These are phyloP conservation scores for Phytopythium mirpurense DNA, from an alignment of 352 stramenopile species.

Conservation along the genomic window DNA sequence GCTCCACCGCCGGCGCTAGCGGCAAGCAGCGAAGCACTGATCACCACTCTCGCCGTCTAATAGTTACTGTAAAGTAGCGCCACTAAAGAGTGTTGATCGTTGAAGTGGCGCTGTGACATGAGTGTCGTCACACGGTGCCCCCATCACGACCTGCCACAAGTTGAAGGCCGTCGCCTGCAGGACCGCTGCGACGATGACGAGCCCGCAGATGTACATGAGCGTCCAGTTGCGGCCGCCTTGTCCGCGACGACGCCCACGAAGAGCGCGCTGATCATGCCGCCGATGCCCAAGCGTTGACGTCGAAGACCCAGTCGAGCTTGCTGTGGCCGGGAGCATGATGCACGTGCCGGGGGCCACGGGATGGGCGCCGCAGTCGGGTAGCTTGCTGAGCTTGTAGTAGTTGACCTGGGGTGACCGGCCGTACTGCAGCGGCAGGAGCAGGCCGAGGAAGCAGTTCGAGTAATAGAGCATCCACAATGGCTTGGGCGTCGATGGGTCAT, in stretches of 20 bases:
- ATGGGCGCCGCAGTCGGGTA: constrained; percentile 20
- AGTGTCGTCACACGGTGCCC: no score
- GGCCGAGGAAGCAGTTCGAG: constrained; percentile 23
- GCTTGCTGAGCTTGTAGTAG: constrained; percentile 36
- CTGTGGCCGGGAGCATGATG: constrained; percentile 32
- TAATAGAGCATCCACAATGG: constrained; percentile 37
- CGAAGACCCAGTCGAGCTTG: constrained; percentile 25
- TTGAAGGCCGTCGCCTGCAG: constrained; percentile 27
- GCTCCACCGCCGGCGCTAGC: no score
- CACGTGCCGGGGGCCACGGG: constrained; percentile 19
- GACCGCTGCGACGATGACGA: constrained; percentile 31
- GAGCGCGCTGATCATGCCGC: constrained; percentile 28
- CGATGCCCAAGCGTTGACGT: constrained; percentile 36
- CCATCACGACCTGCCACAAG: constrained; percentile 34
- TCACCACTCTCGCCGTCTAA: no score
- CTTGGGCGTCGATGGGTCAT: constrained; percentile 4
- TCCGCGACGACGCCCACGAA: constrained; percentile 22
- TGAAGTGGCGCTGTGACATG: no score
- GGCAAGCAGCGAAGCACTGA: no score
- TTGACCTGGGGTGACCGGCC: constrained; percentile 48
- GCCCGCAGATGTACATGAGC: constrained; percentile 25
- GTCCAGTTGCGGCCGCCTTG: constrained; percentile 27
- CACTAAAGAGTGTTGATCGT: no score
- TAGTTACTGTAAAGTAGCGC: no score
- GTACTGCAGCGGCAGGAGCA: constrained; percentile 33